Evolutionary conservation across 768 basidiomycete genomes (phyloP), one percentile per base, ranked within the genome.

Genomic region (Lactarius quietus): DNA sequence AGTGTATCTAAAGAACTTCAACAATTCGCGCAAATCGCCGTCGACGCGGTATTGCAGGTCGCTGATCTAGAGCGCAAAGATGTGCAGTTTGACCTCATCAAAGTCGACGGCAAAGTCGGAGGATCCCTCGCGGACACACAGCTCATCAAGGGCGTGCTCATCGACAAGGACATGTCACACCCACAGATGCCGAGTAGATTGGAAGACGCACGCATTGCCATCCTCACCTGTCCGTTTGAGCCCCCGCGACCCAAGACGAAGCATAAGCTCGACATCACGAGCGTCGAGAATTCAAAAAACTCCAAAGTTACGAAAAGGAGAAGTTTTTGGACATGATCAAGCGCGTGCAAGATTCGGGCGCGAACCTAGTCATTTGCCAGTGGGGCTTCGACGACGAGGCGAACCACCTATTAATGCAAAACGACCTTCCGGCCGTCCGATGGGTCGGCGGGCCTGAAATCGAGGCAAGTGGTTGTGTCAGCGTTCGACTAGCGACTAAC

Each of bases 371-470:
- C 69, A 98, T 99, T 71, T 99, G 97, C 77, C 97, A 99, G 74
- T 99, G 97, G 97, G 97, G 97, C 66, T 99, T 99, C 74, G 97
- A 99, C 74, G 97, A 99, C 73, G 97, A 99, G 78, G 97, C 97
- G 52, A 99, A 99, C 74, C 97, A 98, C 75, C 70, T 98, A 71
- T 77, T 99, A 69, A 94, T 98, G 93, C 95, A 97, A 80, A 98
- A 98, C 71, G 93, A 95, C 17, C 82, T 99, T 39, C 97, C 97
- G 51, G 92, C 97, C 33, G 96, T 98, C 35, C 84, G 97, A 74
- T 98, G 97, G 97, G 97, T 99, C 62, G 97, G 97, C 66, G 97
- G 97, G 28, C 97, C 97, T 4, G 97, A 99, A 76, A 99, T 99
- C 68, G 97, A 99, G 87, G 94, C 95, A 60, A 15, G 73, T 68